Evolutionary conservation across 306 rosid genomes (phyloP), one percentile per base, ranked within the genome.

Genomic region (Cicer pinnatifidum): DNA sequence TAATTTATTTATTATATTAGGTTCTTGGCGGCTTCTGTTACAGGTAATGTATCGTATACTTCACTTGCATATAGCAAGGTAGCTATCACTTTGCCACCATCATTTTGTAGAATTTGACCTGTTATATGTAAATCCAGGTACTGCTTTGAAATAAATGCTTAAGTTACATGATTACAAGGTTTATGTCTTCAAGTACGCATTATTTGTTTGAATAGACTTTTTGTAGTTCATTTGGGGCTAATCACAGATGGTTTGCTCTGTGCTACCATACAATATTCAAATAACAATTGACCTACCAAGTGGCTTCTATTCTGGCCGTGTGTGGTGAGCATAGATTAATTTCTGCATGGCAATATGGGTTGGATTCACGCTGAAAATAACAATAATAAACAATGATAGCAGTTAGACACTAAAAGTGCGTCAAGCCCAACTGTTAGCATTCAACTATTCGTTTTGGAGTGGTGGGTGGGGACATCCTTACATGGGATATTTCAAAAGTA

Each of bases 401-500:
- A 28, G 35, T 28, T 28, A 28, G 35, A 28, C 35, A 28, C 35
- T 28, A 28, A 28, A 28, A 28, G 35, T 28, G 35, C 35, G 35
- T 8, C 2, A 52, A 72, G 69, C 75, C 35, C 19, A 15, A n/a
- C 16, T 9, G 19, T 35, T 38, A 15, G 35, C 17, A 28, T 62
- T 75, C 9, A 70, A 75, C 59, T 58, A 56, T 12, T 78, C 17
- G 7, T 44, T 28, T 3, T 28, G 35, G 35, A 28, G 35, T 28
- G 40, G 37, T n/a, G 81, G 40, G 37, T n/a, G 81, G 85, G 67
- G 71, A 58, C 81, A 82, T 44, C 1, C 50, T 51, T 80, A 11
- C 80, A 39, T 75, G 78, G 83, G 54, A 80, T 73, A 60, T 75
- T 80, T 73, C 51, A 81, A 83, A 76, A 78, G 76, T 40, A 44